phyloP scores from a whole-genome alignment of 2,329 filamentous ascomycete species.

The Pezicula radicicola region DNA sequence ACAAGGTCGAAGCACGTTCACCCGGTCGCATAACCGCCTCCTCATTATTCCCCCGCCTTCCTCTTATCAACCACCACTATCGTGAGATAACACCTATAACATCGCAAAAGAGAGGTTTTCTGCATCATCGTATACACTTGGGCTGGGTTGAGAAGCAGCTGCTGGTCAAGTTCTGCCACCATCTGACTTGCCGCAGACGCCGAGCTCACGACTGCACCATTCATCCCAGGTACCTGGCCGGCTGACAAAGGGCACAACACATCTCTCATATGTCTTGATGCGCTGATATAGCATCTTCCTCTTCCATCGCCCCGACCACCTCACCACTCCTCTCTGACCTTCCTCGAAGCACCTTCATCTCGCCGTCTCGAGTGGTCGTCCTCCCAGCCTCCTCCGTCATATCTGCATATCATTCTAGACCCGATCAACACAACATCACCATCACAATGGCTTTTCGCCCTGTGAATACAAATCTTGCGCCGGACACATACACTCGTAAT shows the following conservation, averaged over 20 bases:
- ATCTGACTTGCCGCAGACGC: conserved; percentile 3
- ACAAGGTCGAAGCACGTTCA: conserved; percentile 2
- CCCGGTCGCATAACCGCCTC: conserved; percentile 20
- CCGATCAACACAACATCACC: conserved; percentile 10
- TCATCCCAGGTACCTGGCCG: conserved; percentile 12
- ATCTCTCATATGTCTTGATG: conserved; percentile 22
- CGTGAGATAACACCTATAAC: conserved; percentile 6
- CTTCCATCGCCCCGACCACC: conserved; percentile 14
- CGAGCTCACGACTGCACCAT: conserved; percentile 13
- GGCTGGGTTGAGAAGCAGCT: conserved; percentile 4
- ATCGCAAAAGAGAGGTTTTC: conserved; percentile 3
- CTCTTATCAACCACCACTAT: conserved; percentile 20
- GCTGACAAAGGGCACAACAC: conserved; percentile 4
- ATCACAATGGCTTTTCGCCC: conserved; percentile 58
- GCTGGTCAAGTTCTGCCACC: conserved; percentile 14
- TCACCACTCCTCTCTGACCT: conserved; percentile 8
- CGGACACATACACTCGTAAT: conserved; percentile 29
- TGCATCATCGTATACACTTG: not conserved
- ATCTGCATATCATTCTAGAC: conserved; percentile 1
- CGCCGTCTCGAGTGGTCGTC: conserved; percentile 7
- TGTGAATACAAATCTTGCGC: conserved; percentile 53
- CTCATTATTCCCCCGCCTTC: conserved; percentile 15
- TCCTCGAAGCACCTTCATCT: conserved; percentile 9
- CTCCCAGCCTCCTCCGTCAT: conserved; percentile 21
- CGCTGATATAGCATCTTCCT: conserved; percentile 17